Evolutionary conservation across 495 filamentous ascomycete genomes (phyloP).

Genomic region (Talaromyces thailandensis): DNA sequence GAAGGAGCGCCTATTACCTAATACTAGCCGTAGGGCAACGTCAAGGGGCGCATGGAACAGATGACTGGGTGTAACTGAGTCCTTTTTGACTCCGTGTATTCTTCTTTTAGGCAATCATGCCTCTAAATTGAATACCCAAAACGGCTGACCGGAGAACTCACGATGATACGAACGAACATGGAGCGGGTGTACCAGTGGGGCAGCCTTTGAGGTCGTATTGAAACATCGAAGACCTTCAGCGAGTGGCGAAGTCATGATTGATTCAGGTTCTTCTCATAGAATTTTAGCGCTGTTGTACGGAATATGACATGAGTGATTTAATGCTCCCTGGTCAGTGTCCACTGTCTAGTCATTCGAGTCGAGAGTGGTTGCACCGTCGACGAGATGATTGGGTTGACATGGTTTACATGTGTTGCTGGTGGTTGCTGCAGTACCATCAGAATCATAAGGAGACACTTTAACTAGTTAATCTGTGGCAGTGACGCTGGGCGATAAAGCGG

Average conservation of each 20-base stretch:
- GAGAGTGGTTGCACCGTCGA: not conserved
- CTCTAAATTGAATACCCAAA: not conserved
- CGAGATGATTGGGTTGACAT: not conserved
- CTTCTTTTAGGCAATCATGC: not conserved
- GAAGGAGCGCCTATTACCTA: not conserved
- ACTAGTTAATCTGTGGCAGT: no score
- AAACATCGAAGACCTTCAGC: not conserved
- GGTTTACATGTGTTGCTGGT: not conserved
- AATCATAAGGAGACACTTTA: no score
- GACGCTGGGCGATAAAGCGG: not conserved
- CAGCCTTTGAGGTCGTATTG: not conserved
- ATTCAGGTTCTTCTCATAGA: not conserved
- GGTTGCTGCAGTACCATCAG: not conserved
- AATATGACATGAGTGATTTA: not conserved
- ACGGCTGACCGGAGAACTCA: slow-evolving; percentile 2
- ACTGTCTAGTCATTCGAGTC: not conserved
- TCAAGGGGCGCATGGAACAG: no score
- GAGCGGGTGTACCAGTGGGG: not conserved
- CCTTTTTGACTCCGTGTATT: not conserved
- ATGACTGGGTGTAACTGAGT: not conserved
- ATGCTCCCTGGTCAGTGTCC: not conserved
- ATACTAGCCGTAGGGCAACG: not conserved
- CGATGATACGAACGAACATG: not conserved
- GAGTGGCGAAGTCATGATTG: not conserved
- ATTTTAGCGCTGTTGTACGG: not conserved